Base-by-base conservation (phyloP, 2,329 filamentous ascomycete genomes). In the Annulohypoxylon truncatum region DNA sequence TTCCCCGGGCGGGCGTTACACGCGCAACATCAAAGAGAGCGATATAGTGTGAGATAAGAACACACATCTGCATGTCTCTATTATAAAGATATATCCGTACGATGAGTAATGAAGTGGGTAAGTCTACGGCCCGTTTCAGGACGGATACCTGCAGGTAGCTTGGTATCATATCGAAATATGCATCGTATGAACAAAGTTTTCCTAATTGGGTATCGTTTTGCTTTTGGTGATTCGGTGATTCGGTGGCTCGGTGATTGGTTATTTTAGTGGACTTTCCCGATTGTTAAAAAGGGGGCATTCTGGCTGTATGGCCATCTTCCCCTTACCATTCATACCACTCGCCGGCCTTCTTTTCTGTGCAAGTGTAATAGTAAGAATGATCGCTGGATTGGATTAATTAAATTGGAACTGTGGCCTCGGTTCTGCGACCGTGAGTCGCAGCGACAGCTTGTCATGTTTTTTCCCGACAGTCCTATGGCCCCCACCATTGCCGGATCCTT, bases 401-500 rank as follows among this genome's bases (percentile, higher is more conserved):
- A 53, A 48, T 58, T 55, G 42, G 48, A 47, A 31, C 46, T 46
- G 22, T 47, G 63, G 63, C 48, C 56, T 66, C 40, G 42, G 46
- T 44, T 68, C 62, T 64, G 61, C 64, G 58, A 40, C 62, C 55
- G 18, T 42, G 42, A 66, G 44, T 56, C 56, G 40, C 54, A 65
- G 44, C 35, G 9, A 52, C 54, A 54, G 44, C 52, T 59, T 56
- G 56, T 63, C 56, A 64, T 61, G 50, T 31, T 64, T 64, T 64
- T 56, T 51, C 18, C 55, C 53, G 56, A 67, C 51, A 28, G 42
- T 61, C 47, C 28, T 55, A 66, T 28, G 20, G 57, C 47, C 63
- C 59, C 66, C 66, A 66, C 66, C 54, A 50, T 63, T 61, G 63
- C 66, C 66, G 50, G 52, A 59, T 55, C 18, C 55, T 52, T 62